Percentiles rank a stretch among this genome's conserved stretches.
Evolutionary conservation across 805 yeast genomes (phyloP).

Genomic region (Candida sithepensis): DNA sequence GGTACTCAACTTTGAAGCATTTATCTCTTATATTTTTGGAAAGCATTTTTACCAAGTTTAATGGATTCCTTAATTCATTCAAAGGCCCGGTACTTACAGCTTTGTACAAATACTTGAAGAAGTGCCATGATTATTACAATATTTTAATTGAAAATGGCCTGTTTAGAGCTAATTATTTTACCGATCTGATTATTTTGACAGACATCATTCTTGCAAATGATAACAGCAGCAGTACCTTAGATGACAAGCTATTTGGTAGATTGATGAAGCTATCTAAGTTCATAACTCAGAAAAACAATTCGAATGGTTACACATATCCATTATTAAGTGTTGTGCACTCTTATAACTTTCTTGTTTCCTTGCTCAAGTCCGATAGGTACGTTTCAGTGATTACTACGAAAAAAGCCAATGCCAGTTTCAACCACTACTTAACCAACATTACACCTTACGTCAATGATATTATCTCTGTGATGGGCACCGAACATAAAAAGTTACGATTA

Average conservation of each 20-base stretch:
- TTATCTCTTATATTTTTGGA: conserved; percentile 27
- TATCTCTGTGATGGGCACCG: conserved; percentile 25
- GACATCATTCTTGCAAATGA: conserved; percentile 29
- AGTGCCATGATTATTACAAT: conserved; percentile 33
- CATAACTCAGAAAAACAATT: conserved; percentile 18
- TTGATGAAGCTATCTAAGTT: conserved; percentile 28
- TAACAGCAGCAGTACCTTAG: conserved; percentile 25
- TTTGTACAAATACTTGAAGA: conserved; percentile 30
- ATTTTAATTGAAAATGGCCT: conserved; percentile 27
- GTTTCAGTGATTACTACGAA: conserved; percentile 21
- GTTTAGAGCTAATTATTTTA: conserved; percentile 32
- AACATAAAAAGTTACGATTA: conserved; percentile 27
- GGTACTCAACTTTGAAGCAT: conserved; percentile 32
- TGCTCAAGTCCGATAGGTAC: conserved; percentile 32
- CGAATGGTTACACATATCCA: conserved; percentile 27
- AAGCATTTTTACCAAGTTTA: conserved; percentile 28
- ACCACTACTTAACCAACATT: conserved; percentile 22
- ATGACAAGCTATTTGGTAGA: conserved; percentile 29
- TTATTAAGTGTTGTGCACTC: conserved; percentile 27
- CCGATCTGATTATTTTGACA: conserved; percentile 27
- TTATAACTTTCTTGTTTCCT: conserved; percentile 23
- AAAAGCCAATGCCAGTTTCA: conserved; percentile 18
- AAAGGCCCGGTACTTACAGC: conserved; percentile 26
- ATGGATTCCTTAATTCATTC: conserved; percentile 32
- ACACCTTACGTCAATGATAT: conserved; percentile 16